Base-by-base conservation (phyloP, 179 eudicot genomes). In the Gypsophila paniculata region DNA sequence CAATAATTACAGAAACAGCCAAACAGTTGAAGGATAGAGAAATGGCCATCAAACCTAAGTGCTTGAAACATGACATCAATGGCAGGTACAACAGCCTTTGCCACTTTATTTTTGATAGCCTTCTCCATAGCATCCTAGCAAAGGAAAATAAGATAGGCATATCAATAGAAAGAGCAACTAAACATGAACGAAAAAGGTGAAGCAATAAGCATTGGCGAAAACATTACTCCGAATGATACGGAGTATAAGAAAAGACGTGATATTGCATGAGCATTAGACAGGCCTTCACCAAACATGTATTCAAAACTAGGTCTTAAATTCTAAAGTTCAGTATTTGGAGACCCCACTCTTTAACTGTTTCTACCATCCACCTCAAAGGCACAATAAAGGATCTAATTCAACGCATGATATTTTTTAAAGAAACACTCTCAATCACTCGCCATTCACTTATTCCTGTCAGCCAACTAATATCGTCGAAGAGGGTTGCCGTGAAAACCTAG, bases 21-120 rank as follows among this genome's bases (percentile, higher is more conserved):
- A 59, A 69, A 23, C 1, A 4, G 11, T 15, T 2, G 15, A 26
- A 54, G 38, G 68, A 65, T 48, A 65, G 53, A 68, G n/a, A 49
- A 17, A 42, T 59, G 68, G 34, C 42, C 34, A 18, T 62, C 85
- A 63, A 79, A 95, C 99, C 99, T 92, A 73, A 95, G 79, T 18
- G 99, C 99, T 80, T 90, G 99, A 83, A 92, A 95, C 99, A 95
- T 95, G 80, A 93, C 98, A 84, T 95, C 99, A 64, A 95, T 92
- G 9, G 99, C 99, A 44, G 99, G 98, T 38, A 95, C 99, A 72
- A 95, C 99, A 29, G 99, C 98, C 78, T 95, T 95, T 17, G 99
- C 98, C 75, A 93, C 96, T 85, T 92, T 95, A 72, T 83, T 79
- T 83, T 95, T 95, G 6, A 95, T 95, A 39, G 91, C 99, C 85